Evolutionary conservation across 2,329 filamentous ascomycete genomes (phyloP).

Genomic region (Aspergillus terreus): DNA sequence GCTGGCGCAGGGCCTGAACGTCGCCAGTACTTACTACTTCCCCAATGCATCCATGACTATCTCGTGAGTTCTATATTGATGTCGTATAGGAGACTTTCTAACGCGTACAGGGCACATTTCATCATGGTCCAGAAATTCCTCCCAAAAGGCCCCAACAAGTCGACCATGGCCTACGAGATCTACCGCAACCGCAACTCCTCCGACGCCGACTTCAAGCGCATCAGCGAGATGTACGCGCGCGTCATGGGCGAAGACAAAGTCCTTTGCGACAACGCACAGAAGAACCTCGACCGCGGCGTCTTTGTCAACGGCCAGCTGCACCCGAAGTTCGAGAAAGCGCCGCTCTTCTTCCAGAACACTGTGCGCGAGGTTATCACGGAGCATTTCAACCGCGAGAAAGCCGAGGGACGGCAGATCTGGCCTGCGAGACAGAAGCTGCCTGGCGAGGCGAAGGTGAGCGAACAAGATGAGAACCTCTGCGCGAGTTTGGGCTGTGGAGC

Average conservation of each 20-base stretch:
- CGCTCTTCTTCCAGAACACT: slow-evolving; percentile 52
- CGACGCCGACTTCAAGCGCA: slow-evolving; percentile 54
- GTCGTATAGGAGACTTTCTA: background rate
- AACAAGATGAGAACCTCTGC: slow-evolving; percentile 24
- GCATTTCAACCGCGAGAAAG: slow-evolving; percentile 46
- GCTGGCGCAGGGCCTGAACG: slow-evolving; percentile 42
- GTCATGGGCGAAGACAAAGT: slow-evolving; percentile 62
- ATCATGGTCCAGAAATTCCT: slow-evolving; percentile 61
- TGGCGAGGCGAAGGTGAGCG: slow-evolving; percentile 11
- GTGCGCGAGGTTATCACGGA: slow-evolving; percentile 47
- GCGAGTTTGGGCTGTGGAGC: slow-evolving; percentile 18
- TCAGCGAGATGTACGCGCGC: slow-evolving; percentile 58
- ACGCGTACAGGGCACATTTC: slow-evolving; percentile 49
- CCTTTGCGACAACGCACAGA: slow-evolving; percentile 57
- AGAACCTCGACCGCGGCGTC: slow-evolving; percentile 58
- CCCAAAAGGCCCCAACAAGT: slow-evolving; percentile 49
- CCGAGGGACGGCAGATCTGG: slow-evolving; percentile 48
- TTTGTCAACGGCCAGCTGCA: slow-evolving; percentile 63
- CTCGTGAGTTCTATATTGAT: slow-evolving; percentile 15
- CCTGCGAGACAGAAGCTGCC: slow-evolving; percentile 31
- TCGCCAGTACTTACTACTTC: slow-evolving; percentile 24
- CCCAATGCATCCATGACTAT: slow-evolving; percentile 24
- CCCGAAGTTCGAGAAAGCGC: slow-evolving; percentile 56
- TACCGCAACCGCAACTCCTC: slow-evolving; percentile 57
- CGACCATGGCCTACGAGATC: slow-evolving; percentile 59